These are phyloP conservation scores for Raphidocelis subcapitata DNA, from an alignment of 139 green algal species.

Conservation along the genomic window DNA sequence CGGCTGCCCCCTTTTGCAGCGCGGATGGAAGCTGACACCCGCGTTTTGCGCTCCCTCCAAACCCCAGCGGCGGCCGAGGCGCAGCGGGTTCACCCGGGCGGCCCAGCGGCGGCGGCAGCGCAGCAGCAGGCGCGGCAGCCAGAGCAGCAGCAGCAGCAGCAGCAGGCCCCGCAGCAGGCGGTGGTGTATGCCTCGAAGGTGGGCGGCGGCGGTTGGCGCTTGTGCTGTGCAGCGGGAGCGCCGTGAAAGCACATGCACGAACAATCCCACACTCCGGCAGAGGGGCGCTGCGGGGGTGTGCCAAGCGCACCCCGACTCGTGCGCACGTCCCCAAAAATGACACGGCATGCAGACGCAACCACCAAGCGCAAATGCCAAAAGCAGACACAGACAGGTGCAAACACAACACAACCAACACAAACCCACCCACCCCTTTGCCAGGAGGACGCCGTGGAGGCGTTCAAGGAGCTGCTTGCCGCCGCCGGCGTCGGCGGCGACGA, in stretches of 20 bases:
- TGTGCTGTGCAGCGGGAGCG: too few relatives aligned
- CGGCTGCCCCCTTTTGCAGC: too few relatives aligned
- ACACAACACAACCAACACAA: conserved; percentile 17
- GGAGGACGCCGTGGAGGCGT: conserved; percentile 82
- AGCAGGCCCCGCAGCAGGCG: not conserved
- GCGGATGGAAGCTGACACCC: too few relatives aligned
- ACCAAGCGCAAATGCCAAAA: too few relatives aligned
- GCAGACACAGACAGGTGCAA: conserved; percentile 3
- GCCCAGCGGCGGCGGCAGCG: too few relatives aligned
- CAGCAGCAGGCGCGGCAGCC: not conserved
- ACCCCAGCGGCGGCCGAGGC: too few relatives aligned
- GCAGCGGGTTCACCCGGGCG: too few relatives aligned
- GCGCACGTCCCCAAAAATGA: not conserved
- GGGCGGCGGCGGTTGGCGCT: too few relatives aligned
- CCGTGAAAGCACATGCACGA: too few relatives aligned
- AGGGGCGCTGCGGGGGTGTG: too few relatives aligned
- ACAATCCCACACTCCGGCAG: not conserved
- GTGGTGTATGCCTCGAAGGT: conserved; percentile 20
- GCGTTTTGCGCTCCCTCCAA: too few relatives aligned
- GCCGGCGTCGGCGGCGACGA: not conserved
- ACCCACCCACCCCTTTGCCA: conserved; percentile 6
- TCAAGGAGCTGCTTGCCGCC: conserved; percentile 77
- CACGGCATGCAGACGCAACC: conserved; percentile 3
- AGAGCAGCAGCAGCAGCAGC: not conserved
- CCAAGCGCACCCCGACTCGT: not conserved